These are phyloP conservation scores for Tympanopsis confertula DNA, from an alignment of 2,329 filamentous ascomycete species.

Conservation along the genomic window DNA sequence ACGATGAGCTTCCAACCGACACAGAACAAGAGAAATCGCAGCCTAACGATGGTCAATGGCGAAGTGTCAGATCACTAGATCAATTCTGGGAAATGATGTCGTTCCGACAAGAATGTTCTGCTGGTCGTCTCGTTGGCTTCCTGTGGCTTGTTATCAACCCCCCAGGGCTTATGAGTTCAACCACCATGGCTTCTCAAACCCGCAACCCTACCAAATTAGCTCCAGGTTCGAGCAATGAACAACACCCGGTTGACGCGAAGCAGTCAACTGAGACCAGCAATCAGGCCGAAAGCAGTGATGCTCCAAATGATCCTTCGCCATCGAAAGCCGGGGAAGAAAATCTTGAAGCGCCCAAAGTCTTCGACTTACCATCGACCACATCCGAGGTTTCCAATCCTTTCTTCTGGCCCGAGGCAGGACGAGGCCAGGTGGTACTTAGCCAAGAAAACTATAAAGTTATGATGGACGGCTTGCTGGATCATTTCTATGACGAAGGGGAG, in stretches of 20 bases:
- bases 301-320: too few relatives aligned
- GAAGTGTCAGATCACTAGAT: constrained; percentile 46
- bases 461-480: neutral
- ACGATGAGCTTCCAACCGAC: constrained; percentile 34
- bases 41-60: constrained; percentile 29
- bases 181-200: too few relatives aligned
- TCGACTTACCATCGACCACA: too few relatives aligned
- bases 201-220: too few relatives aligned
- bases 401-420: neutral
- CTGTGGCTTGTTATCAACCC: constrained; percentile 53
- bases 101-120: constrained; percentile 57
- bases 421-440: neutral
- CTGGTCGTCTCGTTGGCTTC: constrained; percentile 55
- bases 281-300: too few relatives aligned
- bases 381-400: neutral
- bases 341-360: too few relatives aligned
- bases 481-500: neutral
- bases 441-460: neutral
- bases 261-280: too few relatives aligned
- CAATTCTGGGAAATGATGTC: constrained; percentile 65
- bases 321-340: too few relatives aligned
- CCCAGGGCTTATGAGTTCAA: constrained; percentile 6
- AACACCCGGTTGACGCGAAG: too few relatives aligned
- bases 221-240: too few relatives aligned
- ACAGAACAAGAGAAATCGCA: constrained; percentile 23